Evolutionary conservation across 1,139 yeast species (phyloP).

Genomic region (Kurtzmaniella natalensis): DNA sequence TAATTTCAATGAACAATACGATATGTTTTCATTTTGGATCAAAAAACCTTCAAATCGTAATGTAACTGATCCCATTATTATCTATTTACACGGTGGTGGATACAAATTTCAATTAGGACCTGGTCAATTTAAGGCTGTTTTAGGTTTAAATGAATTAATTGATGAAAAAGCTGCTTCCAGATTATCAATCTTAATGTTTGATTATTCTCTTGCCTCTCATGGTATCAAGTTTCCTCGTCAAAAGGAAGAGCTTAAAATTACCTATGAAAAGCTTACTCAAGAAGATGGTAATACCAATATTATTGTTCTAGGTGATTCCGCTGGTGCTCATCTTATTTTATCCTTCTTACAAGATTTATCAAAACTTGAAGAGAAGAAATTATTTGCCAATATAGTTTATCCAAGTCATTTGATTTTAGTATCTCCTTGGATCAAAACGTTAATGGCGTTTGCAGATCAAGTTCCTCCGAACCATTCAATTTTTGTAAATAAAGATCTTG

Average conservation of each 20-base stretch:
- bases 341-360: constrained; percentile 27
- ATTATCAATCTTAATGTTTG: constrained; percentile 31
- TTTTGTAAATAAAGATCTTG: constrained; percentile 27
- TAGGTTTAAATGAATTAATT: constrained; percentile 26
- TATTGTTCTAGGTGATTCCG: constrained; percentile 37
- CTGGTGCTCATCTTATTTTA: constrained; percentile 37
- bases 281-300: constrained; percentile 28
- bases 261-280: constrained; percentile 25
- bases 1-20: constrained; percentile 31
- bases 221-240: constrained; percentile 35
- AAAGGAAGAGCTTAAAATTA: constrained; percentile 27
- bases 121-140: constrained; percentile 28
- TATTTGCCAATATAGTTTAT: constrained; percentile 11
- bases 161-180: constrained; percentile 21
- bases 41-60: constrained; percentile 23
- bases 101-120: constrained; percentile 32
- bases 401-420: constrained; percentile 31
- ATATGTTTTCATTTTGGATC: constrained; percentile 33
- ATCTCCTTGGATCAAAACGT: constrained; percentile 37
- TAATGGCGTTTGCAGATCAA: constrained; percentile 11
- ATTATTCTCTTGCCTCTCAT: constrained; percentile 32
- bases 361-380: background rate
- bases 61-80: constrained; percentile 32
- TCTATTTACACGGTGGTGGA: constrained; percentile 45
- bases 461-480: constrained; percentile 26